These are phyloP conservation scores for Boletus semigastroideus DNA, from an alignment of 1,284 basidiomycete genomes.

Conservation along the genomic window DNA sequence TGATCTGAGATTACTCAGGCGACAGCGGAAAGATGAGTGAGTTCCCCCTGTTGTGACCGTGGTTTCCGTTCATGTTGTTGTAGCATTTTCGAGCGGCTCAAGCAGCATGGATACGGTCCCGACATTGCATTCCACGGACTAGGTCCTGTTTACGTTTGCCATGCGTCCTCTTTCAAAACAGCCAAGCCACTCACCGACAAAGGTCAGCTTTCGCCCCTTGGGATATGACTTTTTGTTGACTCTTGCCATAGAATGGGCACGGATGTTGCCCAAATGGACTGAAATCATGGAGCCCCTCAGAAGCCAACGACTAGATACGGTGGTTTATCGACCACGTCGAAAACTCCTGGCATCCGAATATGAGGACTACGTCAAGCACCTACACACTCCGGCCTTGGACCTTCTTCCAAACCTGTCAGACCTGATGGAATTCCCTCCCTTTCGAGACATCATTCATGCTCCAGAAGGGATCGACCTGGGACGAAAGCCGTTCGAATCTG, in stretches of 20 bases:
- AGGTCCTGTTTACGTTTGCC: too few species aligned
- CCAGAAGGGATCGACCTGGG: background rate
- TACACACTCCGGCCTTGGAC: background rate
- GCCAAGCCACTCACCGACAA: constrained; percentile 9
- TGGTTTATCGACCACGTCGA: constrained; percentile 15
- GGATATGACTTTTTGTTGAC: background rate
- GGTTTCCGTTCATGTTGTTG: too few species aligned
- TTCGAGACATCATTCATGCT: constrained; percentile 8
- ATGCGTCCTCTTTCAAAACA: background rate
- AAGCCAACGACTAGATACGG: constrained; percentile 1
- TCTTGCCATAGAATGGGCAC: background rate
- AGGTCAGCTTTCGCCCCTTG: background rate
- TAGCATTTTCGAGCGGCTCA: too few species aligned
- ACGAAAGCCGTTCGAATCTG: constrained; percentile 6
- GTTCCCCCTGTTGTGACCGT: too few species aligned
- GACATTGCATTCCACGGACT: too few species aligned
- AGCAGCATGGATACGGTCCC: too few species aligned
- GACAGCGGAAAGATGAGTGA: too few species aligned
- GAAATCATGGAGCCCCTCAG: constrained; percentile 7
- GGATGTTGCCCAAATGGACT: constrained; percentile 4
- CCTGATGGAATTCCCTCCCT: constrained; percentile 4
- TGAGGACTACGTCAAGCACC: background rate
- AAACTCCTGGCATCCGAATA: background rate
- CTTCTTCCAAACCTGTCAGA: constrained; percentile 13
- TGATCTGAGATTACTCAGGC: too few species aligned